A percentile compares a stretch with the other conserved stretches of the same genome.
Conservation (phyloP, 1,284 basidiomycete species). For the Pisolithus thermaeus region DNA sequence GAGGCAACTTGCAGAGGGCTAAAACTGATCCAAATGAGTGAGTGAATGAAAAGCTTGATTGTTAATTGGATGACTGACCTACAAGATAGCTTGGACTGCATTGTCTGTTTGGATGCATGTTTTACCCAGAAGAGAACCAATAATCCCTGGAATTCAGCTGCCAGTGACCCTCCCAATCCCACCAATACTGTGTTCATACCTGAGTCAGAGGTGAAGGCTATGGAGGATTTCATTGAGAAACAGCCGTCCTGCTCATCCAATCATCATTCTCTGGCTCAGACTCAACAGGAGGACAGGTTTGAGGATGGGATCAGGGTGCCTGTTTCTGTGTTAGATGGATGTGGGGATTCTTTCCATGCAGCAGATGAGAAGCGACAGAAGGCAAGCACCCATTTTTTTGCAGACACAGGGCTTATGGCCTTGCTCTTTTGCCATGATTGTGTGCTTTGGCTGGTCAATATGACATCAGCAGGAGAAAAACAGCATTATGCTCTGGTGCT, state of each 20-base stretch:
- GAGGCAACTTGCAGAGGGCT: not conserved
- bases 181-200: not conserved
- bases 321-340: conserved; percentile 12
- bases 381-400: conserved; percentile 27
- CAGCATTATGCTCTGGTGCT: conserved; percentile 18
- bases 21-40: not conserved
- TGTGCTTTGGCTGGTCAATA: conserved; percentile 17
- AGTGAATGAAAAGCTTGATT: not conserved
- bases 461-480: conserved; percentile 17
- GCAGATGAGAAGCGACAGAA: conserved; percentile 28
- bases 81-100: not conserved
- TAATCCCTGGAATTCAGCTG: not conserved
- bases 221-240: conserved; percentile 2
- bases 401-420: conserved; percentile 23
- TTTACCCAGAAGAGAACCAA: conserved; percentile 5
- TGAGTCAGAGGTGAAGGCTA: conserved; percentile 2
- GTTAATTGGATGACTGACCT: not conserved
- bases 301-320: conserved; percentile 7
- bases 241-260: not conserved
- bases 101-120: conserved; percentile 7
- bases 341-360: conserved; percentile 30
- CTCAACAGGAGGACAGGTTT: not conserved
- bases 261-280: not conserved
- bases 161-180: conserved; percentile 1
- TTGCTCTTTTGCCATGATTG: conserved; percentile 21